Percentiles rank a stretch among this genome's conserved stretches.
Conservation (phyloP, 139 green algal species). For the Edaphochlamys debaryana region DNA sequence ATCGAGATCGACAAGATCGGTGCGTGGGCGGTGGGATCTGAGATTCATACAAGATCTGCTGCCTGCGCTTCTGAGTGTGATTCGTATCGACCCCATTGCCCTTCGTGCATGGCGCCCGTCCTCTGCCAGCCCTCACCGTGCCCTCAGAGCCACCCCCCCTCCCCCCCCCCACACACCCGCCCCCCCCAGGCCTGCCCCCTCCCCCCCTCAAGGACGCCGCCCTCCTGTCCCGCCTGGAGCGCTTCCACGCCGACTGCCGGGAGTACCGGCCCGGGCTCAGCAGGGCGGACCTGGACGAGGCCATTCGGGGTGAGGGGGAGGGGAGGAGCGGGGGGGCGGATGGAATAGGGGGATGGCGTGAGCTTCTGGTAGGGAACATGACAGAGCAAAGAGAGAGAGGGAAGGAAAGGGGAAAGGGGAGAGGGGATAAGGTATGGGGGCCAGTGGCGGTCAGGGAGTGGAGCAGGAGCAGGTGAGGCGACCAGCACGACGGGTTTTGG, state of each 20-base stretch:
- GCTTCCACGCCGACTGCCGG: conserved; percentile 80
- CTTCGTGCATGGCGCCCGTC: too few relatives aligned
- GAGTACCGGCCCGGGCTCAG: conserved; percentile 64
- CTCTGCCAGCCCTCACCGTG: too few relatives aligned
- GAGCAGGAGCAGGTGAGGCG: neutral
- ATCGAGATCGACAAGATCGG: conserved; percentile 60
- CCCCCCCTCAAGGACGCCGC: conserved; percentile 74
- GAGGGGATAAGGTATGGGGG: neutral
- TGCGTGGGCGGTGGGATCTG: conserved; percentile 20
- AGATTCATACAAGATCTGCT: too few relatives aligned
- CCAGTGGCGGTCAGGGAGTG: neutral
- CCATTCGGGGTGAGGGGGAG: neutral
- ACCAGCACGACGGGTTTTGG: neutral
- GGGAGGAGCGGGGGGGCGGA: neutral
- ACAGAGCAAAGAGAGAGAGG: neutral
- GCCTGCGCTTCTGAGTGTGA: too few relatives aligned
- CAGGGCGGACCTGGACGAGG: conserved; percentile 49
- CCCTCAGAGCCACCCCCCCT: too few relatives aligned
- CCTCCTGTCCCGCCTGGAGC: conserved; percentile 74
- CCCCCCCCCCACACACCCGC: too few relatives aligned
- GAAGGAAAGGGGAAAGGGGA: too few relatives aligned
- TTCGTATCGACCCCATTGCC: too few relatives aligned
- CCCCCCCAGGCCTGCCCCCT: conserved; percentile 59
- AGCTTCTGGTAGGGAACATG: neutral
- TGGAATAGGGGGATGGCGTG: neutral